Percentiles rank a stretch among this genome's conserved stretches.
Conservation (phyloP, 208 protist species). For the Acanthamoeba healyi region DNA sequence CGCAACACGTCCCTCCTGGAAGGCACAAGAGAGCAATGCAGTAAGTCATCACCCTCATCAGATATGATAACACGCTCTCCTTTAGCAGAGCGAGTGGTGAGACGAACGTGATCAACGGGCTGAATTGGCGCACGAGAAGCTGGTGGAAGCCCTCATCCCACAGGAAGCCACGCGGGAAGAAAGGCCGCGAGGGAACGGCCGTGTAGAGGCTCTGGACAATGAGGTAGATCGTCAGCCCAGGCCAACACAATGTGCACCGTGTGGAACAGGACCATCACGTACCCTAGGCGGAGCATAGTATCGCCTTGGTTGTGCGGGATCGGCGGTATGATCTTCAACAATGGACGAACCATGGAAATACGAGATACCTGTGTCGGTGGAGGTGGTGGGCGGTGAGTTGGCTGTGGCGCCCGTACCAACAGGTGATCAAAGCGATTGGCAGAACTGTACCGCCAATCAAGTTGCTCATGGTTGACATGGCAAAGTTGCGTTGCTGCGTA, state of each 20-base stretch:
- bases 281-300: constrained; percentile 14
- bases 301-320: neutral
- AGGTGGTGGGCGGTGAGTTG: neutral
- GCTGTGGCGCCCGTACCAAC: no score
- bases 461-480: constrained; percentile 72
- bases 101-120: constrained; percentile 81
- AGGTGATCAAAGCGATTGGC: no score
- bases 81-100: no score
- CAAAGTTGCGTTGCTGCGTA: constrained; percentile 39
- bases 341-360: constrained; percentile 46
- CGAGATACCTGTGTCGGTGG: neutral
- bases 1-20: constrained; percentile 82
- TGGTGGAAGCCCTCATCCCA: constrained; percentile 95
- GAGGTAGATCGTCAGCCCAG: neutral
- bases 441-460: constrained; percentile 52
- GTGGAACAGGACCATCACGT: neutral
- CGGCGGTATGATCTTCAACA: neutral
- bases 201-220: constrained; percentile 52
- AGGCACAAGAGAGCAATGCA: neutral
- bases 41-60: no score
- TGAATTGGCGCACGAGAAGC: constrained; percentile 88
- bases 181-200: constrained; percentile 88
- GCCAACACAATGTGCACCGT: neutral
- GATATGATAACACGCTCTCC: neutral
- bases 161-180: constrained; percentile 94